A percentile compares a stretch with the other conserved stretches of the same genome.
phyloP scores from a whole-genome alignment of 2,329 filamentous ascomycete species.

The Anisogramma anomala region DNA sequence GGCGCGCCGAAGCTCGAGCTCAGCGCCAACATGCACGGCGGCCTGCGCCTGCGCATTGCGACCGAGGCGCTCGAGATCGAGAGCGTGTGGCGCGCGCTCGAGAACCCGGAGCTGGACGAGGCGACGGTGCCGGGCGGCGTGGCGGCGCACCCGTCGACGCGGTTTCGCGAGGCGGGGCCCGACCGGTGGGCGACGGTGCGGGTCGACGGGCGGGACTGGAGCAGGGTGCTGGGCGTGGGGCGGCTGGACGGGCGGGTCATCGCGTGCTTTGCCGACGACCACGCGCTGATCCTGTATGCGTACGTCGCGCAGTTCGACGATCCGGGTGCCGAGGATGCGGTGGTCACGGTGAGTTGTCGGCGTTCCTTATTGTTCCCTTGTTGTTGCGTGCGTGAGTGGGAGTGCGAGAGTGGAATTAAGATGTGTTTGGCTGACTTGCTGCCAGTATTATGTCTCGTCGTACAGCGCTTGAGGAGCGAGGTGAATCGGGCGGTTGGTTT shows the following conservation, averaged over 20 bases:
- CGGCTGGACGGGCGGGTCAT: conserved; percentile 82
- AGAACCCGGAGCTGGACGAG: conserved; percentile 80
- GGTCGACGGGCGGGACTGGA: conserved; percentile 92
- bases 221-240: conserved; percentile 83
- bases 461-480: conserved; percentile 22
- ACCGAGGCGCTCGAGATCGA: conserved; percentile 79
- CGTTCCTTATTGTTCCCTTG: conserved; percentile 11
- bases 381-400: not conserved
- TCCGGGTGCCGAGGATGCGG: conserved; percentile 53
- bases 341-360: conserved; percentile 67
- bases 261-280: conserved; percentile 75
- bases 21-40: conserved; percentile 89
- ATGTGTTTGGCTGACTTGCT: conserved; percentile 6
- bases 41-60: conserved; percentile 63
- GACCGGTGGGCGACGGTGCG: conserved; percentile 80
- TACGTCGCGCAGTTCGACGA: conserved; percentile 65
- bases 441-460: conserved; percentile 28
- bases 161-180: conserved; percentile 64
- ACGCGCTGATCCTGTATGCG: conserved; percentile 73
- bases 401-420: not conserved
- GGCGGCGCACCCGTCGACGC: conserved; percentile 69
- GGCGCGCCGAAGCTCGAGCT: conserved; percentile 62
- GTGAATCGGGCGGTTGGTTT: not conserved
- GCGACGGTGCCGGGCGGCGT: conserved; percentile 59
- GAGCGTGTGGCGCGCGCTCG: conserved; percentile 73